These are phyloP conservation scores for Immersiella caudata DNA, from an alignment of 495 filamentous ascomycete species.

Conservation along the genomic window DNA sequence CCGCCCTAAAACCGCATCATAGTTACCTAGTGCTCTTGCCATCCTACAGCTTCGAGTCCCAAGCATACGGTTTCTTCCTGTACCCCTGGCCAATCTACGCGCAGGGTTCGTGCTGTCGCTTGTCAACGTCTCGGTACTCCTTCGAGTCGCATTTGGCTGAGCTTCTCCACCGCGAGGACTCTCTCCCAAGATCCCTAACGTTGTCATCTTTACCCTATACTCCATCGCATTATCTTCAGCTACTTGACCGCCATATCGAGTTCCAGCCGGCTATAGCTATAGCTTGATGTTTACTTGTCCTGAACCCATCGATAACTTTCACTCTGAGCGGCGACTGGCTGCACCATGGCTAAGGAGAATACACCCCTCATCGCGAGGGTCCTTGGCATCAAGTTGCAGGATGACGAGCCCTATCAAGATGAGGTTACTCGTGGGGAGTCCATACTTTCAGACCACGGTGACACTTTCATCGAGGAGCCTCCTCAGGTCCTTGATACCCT, in stretches of 20 bases:
- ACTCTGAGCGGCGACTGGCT: not conserved
- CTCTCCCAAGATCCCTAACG: not conserved
- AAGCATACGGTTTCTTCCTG: not conserved
- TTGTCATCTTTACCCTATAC: not conserved
- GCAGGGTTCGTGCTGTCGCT: not conserved
- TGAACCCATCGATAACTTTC: not conserved
- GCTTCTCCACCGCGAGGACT: not conserved
- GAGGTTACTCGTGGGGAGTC: conserved; percentile 75
- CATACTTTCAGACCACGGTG: conserved; percentile 71
- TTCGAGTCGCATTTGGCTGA: not conserved
- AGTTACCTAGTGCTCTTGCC: not conserved
- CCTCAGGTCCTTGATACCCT: conserved; percentile 78
- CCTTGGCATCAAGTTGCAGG: conserved; percentile 83
- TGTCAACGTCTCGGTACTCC: not conserved
- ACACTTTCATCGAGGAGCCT: conserved; percentile 82
- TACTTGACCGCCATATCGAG: not conserved
- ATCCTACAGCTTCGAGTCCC: not conserved
- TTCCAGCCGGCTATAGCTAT: not conserved
- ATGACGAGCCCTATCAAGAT: conserved; percentile 57
- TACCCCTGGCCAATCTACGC: not conserved
- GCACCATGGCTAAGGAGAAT: conserved; percentile 52
- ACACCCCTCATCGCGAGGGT: conserved; percentile 76
- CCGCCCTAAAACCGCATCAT: not conserved
- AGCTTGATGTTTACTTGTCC: not conserved
- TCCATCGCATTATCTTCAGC: not conserved